phyloP scores from a whole-genome alignment of 2,329 filamentous ascomycete species.

The Penicillium sp. region DNA sequence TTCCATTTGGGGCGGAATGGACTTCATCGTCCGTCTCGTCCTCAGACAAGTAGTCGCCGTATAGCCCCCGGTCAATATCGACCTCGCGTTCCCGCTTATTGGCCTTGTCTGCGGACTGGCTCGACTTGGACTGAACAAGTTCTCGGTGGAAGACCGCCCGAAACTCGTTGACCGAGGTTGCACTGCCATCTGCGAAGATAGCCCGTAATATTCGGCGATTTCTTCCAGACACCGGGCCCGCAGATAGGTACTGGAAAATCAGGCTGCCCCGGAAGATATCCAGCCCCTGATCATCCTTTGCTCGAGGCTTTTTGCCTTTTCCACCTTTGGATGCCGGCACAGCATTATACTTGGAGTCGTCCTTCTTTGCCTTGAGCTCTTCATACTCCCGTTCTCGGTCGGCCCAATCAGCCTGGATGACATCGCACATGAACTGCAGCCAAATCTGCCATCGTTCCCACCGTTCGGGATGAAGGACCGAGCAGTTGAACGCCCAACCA shows the following conservation, averaged over 20 bases:
- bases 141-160: slow-evolving; percentile 46
- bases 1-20: slow-evolving; percentile 19
- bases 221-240: slow-evolving; percentile 30
- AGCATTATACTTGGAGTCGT: slow-evolving; percentile 5
- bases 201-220: slow-evolving; percentile 46
- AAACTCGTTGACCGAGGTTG: slow-evolving; percentile 42
- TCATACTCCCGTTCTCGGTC: slow-evolving; percentile 27
- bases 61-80: slow-evolving; percentile 47
- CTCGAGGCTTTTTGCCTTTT: not conserved
- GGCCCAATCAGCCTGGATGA: slow-evolving; percentile 47
- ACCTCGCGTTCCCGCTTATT: slow-evolving; percentile 44
- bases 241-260: slow-evolving; percentile 44
- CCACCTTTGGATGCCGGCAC: not conserved
- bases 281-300: slow-evolving; percentile 11
- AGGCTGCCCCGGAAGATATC: slow-evolving; percentile 39
- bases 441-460: slow-evolving; percentile 82
- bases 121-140: slow-evolving; percentile 34
- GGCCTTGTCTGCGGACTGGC: slow-evolving; percentile 24
- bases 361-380: slow-evolving; percentile 33
- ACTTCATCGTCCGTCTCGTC: slow-evolving; percentile 38
- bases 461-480: slow-evolving; percentile 64
- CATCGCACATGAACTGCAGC: slow-evolving; percentile 65
- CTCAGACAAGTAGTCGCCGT: slow-evolving; percentile 45
- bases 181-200: slow-evolving; percentile 47
- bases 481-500: slow-evolving; percentile 93